These are phyloP conservation scores for Lactuca saligna DNA, from an alignment of 129 eudicot species.

Conservation along the genomic window DNA sequence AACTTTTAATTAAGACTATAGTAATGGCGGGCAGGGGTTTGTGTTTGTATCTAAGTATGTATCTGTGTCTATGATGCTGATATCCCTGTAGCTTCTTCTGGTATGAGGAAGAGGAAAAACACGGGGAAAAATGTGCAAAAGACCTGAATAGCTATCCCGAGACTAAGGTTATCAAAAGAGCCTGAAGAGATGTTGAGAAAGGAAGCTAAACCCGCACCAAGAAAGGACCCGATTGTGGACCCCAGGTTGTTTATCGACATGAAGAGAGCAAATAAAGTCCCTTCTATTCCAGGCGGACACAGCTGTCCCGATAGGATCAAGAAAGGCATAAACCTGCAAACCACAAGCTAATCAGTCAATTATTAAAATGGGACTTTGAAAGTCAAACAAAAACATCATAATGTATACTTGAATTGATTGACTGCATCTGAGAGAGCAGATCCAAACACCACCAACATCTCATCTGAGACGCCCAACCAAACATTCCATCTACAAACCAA, in stretches of 20 bases:
- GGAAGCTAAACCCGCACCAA: conserved; percentile 94
- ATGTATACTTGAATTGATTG: conserved; percentile 80
- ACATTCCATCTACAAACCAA: conserved; percentile 72
- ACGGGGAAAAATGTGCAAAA: conserved; percentile 76
- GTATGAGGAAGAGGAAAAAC: conserved; percentile 74
- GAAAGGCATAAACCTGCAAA: conserved; percentile 94
- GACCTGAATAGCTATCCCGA: conserved; percentile 64
- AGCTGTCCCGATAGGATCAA: conserved; percentile 91
- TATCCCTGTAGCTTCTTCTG: conserved; percentile 95
- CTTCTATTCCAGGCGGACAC: conserved; percentile 99
- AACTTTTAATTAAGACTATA: no score
- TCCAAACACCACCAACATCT: conserved; percentile 70
- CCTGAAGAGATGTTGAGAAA: conserved; percentile 76
- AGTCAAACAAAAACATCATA: not conserved
- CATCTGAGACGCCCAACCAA: conserved; percentile 74
- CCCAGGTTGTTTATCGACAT: conserved; percentile 98
- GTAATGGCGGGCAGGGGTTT: no score
- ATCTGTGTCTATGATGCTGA: conserved; percentile 38
- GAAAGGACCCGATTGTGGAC: conserved; percentile 66
- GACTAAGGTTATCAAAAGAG: conserved; percentile 74
- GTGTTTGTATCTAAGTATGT: conserved; percentile 4
- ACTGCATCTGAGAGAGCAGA: conserved; percentile 92
- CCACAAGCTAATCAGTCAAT: not conserved
- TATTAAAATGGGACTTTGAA: not conserved
- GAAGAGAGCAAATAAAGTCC: conserved; percentile 93